Percentiles rank a stretch among this genome's conserved stretches.
These are phyloP conservation scores for Candida buenavistaensis DNA, from an alignment of 1,139 yeast species.

Conservation along the genomic window DNA sequence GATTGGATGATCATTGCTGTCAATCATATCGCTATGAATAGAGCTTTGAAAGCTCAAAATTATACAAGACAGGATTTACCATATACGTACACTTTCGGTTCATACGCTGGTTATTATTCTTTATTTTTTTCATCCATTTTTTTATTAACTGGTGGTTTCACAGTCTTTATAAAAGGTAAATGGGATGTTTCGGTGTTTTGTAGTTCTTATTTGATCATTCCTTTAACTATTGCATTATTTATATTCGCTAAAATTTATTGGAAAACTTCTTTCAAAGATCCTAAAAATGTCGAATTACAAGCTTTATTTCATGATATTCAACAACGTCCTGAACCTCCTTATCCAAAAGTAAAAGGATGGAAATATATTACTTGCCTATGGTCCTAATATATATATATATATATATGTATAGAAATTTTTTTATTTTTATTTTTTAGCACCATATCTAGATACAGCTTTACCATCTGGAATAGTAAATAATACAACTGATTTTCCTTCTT, in stretches of 20 bases:
- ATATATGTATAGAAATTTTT: constrained; percentile 1
- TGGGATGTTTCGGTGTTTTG: constrained; percentile 34
- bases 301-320: constrained; percentile 33
- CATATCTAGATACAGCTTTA: constrained; percentile 81
- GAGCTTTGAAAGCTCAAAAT: constrained; percentile 40
- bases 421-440: constrained; percentile 51
- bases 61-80: constrained; percentile 36
- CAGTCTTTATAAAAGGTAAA: constrained; percentile 35
- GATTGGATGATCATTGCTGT: constrained; percentile 30
- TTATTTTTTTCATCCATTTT: constrained; percentile 31
- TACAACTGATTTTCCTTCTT: constrained; percentile 63
- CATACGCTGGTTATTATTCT: constrained; percentile 36
- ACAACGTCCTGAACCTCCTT: constrained; percentile 38
- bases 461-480: constrained; percentile 98
- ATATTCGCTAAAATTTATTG: constrained; percentile 29
- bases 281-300: constrained; percentile 34
- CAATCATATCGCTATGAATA: constrained; percentile 31
- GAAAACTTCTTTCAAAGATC: constrained; percentile 24
- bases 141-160: constrained; percentile 41
- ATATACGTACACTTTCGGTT: constrained; percentile 25
- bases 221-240: constrained; percentile 27
- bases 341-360: constrained; percentile 27
- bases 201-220: constrained; percentile 39
- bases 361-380: constrained; percentile 23
- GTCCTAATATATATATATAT: constrained; percentile 9